Evolutionary conservation across 2,329 filamentous ascomycete species (phyloP), one percentile per base, ranked within the genome.

Genomic region (Didymella pinodella): DNA sequence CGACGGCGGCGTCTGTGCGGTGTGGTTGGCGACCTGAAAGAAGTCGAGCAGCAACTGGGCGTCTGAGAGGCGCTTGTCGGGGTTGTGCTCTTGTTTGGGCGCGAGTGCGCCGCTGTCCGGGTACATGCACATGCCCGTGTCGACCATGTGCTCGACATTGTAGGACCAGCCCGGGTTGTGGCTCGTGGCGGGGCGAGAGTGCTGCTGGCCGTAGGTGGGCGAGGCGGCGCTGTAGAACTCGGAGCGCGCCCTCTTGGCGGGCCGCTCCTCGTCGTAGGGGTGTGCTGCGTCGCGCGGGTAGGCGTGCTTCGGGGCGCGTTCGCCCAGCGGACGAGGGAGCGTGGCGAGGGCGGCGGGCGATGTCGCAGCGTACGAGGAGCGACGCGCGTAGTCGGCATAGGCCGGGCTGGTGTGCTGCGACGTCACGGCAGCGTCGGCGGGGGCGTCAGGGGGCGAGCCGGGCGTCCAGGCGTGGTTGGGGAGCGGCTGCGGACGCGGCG

Each of bases 181-280:
- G 70, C 81, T 83, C 36, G 81, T 83, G 45, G 78, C 77, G 16
- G 81, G 81, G 57, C 81, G 70, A 32, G 79, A 76, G 53, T 56
- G 52, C 36, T 60, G 53, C 31, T 74, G 70, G 34, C 73, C 69
- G 26, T 66, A 68, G 28, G 70, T 66, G 45, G 77, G 71, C 20
- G 78, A 72, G 25, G 78, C 75, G 18, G 80, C 81, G 16, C 79
- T 77, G 50, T 83, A 76, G 65, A 84, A 79, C 66, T 88, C 86
- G 43, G 86, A 88, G 62, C 86, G 83, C 48, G 85, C 81, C 41
- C 87, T 82, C 74, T 89, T 89, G 20, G 84, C 75, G 4, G 86
- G 85, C 46, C 84, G 80, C 66, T 86, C 82, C 66, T 86, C 82
- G 47, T 76, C 69, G 47, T 26, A 28, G 2, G 57, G 38, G 57